Evolutionary conservation across 768 basidiomycete species (phyloP).

Genomic region (Lentinula guzmanii): DNA sequence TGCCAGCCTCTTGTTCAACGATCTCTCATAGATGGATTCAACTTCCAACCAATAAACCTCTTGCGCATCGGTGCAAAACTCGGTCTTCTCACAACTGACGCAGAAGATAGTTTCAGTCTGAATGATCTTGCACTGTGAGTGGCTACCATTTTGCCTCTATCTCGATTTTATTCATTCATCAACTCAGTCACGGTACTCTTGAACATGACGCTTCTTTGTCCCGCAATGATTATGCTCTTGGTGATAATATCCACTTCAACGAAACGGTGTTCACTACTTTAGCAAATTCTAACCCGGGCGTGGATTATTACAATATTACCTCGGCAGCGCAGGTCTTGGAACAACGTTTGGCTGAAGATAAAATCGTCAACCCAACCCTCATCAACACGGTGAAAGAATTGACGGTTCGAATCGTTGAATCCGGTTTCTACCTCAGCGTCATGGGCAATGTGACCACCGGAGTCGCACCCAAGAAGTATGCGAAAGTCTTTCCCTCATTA

Average conservation of each 20-base stretch:
- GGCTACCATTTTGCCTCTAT: background rate
- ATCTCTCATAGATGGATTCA: background rate
- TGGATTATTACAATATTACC: slow-evolving; percentile 9
- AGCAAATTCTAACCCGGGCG: slow-evolving; percentile 8
- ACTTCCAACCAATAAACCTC: background rate
- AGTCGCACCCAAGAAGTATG: background rate
- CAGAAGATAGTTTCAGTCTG: slow-evolving; percentile 11
- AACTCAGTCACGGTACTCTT: background rate
- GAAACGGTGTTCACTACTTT: background rate
- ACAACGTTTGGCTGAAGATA: slow-evolving; percentile 5
- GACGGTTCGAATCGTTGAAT: slow-evolving; percentile 7
- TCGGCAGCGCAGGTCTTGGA: slow-evolving; percentile 7
- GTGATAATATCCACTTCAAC: slow-evolving; percentile 3
- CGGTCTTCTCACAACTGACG: slow-evolving; percentile 12
- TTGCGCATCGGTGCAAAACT: slow-evolving; percentile 7
- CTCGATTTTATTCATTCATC: background rate
- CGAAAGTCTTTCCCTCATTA: background rate
- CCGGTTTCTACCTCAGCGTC: slow-evolving; percentile 8
- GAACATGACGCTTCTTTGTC: slow-evolving; percentile 7
- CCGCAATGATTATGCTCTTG: background rate
- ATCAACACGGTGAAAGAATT: slow-evolving; percentile 12
- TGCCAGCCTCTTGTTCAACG: background rate
- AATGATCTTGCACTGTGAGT: slow-evolving; percentile 13
- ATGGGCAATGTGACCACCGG: slow-evolving; percentile 6
- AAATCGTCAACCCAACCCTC: slow-evolving; percentile 4